These are phyloP conservation scores for Udeniomyces megalosporus DNA, from an alignment of 768 basidiomycete genomes.

Conservation along the genomic window DNA sequence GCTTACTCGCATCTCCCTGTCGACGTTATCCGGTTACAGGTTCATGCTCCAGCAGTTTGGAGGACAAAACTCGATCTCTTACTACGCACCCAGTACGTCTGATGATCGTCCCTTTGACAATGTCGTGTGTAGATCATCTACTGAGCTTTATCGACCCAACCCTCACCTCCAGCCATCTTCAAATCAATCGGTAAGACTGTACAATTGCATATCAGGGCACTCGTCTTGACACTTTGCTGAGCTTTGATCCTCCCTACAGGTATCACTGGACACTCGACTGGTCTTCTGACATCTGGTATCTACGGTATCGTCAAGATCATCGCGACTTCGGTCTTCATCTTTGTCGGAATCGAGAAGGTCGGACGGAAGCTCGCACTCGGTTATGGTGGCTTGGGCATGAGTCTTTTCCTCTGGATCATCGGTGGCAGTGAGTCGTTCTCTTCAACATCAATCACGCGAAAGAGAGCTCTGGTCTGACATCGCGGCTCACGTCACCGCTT, in stretches of 20 bases:
- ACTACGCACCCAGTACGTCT: not conserved
- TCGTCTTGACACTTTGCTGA: too few species aligned
- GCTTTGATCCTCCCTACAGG: too few species aligned
- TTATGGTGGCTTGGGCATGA: conserved; percentile 6
- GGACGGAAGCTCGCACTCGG: conserved; percentile 16
- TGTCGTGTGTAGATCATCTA: too few species aligned
- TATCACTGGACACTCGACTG: conserved; percentile 25
- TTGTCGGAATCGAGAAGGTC: conserved; percentile 21
- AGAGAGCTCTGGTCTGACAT: not conserved
- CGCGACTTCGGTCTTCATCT: conserved; percentile 30
- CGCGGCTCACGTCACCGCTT: too few species aligned
- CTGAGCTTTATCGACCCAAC: too few species aligned
- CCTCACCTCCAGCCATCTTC: conserved; percentile 30
- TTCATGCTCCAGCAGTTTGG: conserved; percentile 72
- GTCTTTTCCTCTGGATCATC: conserved; percentile 3
- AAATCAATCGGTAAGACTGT: conserved; percentile 29
- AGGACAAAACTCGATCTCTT: conserved; percentile 43
- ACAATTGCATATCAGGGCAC: conserved; percentile 25
- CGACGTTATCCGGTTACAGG: too few species aligned
- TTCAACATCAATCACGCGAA: not conserved
- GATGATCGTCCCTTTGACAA: not conserved
- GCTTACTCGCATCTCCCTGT: too few species aligned
- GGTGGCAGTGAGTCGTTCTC: not conserved
- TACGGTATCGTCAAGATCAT: conserved; percentile 32
- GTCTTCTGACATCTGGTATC: conserved; percentile 30